Evolutionary conservation across 2,329 filamentous ascomycete genomes (phyloP).

Genomic region (Macroventuria anomochaeta): DNA sequence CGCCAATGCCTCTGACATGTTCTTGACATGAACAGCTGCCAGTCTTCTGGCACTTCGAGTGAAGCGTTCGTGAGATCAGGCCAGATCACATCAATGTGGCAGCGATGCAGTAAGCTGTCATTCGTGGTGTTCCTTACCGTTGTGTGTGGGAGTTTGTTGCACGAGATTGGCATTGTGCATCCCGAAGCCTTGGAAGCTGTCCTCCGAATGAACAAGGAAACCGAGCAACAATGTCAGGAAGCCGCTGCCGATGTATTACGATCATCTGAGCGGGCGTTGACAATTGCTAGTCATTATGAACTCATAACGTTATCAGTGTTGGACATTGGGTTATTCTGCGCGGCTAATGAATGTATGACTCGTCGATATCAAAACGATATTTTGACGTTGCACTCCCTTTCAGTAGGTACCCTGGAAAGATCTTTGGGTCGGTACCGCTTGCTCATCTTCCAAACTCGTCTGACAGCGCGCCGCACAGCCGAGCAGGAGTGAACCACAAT

Average conservation of each 20-base stretch:
- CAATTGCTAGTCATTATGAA: neutral
- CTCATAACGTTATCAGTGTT: neutral
- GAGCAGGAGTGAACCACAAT: slow-evolving; percentile 10
- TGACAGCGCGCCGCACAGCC: slow-evolving; percentile 12
- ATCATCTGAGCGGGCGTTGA: neutral
- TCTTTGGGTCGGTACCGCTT: slow-evolving; percentile 6
- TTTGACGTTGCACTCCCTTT: slow-evolving; percentile 6
- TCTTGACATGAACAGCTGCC: slow-evolving; percentile 10
- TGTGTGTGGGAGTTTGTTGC: neutral
- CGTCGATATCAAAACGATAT: neutral
- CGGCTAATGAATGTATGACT: neutral
- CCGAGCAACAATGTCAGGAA: neutral
- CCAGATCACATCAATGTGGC: neutral
- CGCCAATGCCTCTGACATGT: slow-evolving; percentile 10
- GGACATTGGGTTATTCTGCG: neutral
- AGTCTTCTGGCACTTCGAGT: neutral
- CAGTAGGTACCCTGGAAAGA: slow-evolving; percentile 6
- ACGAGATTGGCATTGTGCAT: neutral
- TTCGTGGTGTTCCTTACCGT: neutral
- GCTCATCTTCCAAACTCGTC: slow-evolving; percentile 1
- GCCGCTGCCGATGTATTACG: neutral
- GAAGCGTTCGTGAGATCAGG: slow-evolving; percentile 2
- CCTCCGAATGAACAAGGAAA: neutral
- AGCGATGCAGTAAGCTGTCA: slow-evolving; percentile 1
- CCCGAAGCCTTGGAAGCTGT: neutral